Conservation (phyloP, 2,329 filamentous ascomycete species). For the Neonectria faginata region DNA sequence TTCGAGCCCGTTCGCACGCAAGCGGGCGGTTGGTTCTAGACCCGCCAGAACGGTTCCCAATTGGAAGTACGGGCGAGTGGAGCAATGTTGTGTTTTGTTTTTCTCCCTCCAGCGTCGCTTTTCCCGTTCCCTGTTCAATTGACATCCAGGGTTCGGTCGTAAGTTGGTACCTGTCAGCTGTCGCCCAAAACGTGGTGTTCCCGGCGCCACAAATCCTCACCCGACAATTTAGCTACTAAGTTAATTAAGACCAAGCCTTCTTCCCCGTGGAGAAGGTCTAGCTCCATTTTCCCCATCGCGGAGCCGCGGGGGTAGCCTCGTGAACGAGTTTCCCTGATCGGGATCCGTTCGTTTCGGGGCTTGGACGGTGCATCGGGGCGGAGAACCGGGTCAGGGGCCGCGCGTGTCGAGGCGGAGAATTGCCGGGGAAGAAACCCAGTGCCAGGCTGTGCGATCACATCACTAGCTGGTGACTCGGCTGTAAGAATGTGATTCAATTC, state of each 20-base stretch:
- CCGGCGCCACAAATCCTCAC: constrained; percentile 1
- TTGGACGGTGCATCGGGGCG: constrained; percentile 1
- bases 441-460: neutral
- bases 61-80: constrained; percentile 13
- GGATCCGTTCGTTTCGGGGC: constrained; percentile 10
- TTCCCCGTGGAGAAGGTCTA: constrained; percentile 30
- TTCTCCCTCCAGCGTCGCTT: too few species aligned
- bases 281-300: constrained; percentile 26
- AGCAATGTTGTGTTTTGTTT: neutral
- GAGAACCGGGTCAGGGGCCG: constrained; percentile 26
- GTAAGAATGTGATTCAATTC: neutral
- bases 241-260: constrained; percentile 3
- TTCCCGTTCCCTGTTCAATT: neutral
- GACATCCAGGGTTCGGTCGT: constrained; percentile 8
- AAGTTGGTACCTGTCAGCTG: constrained; percentile 16
- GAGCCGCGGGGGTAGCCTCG: constrained; percentile 27
- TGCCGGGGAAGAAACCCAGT: neutral
- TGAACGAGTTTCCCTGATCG: constrained; percentile 12
- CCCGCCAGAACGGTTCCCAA: constrained; percentile 20
- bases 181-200: neutral
- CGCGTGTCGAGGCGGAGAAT: constrained; percentile 20
- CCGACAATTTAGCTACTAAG: constrained; percentile 11
- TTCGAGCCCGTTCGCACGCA: constrained; percentile 8
- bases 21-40: constrained; percentile 17
- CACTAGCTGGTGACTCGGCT: too few species aligned